These are phyloP conservation scores for Rachicladosporium sp. DNA, from an alignment of 2,329 filamentous ascomycete species.

Conservation along the genomic window DNA sequence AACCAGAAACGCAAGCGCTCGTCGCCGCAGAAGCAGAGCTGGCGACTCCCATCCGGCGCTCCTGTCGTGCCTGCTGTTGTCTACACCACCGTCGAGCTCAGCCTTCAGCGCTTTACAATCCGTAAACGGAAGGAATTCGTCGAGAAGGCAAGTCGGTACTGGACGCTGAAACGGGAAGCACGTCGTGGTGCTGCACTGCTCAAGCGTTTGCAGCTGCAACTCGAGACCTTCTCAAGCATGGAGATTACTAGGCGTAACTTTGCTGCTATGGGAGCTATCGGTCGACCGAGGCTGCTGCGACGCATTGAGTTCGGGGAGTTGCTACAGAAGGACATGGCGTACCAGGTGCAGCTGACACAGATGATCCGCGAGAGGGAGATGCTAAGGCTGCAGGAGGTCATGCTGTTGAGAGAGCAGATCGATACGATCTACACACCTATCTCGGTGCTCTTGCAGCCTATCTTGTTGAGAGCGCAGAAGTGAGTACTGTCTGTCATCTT, in stretches of 20 bases:
- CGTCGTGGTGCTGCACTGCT: slow-evolving; percentile 81
- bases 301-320: slow-evolving; percentile 79
- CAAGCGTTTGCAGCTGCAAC: slow-evolving; percentile 84
- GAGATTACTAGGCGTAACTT: slow-evolving; percentile 93
- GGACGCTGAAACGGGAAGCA: slow-evolving; percentile 92
- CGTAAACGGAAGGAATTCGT: slow-evolving; percentile 86
- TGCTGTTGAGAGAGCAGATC: slow-evolving; percentile 66
- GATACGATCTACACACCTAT: slow-evolving; percentile 90
- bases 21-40: slow-evolving; percentile 53
- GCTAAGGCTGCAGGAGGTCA: slow-evolving; percentile 62
- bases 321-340: slow-evolving; percentile 64
- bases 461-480: slow-evolving; percentile 68
- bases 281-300: slow-evolving; percentile 62
- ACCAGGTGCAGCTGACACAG: slow-evolving; percentile 57
- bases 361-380: slow-evolving; percentile 64
- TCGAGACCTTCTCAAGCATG: slow-evolving; percentile 95
- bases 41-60: slow-evolving; percentile 89
- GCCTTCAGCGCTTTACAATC: slow-evolving; percentile 70
- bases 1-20: slow-evolving; percentile 48
- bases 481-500: slow-evolving; percentile 40
- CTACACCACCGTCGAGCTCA: slow-evolving; percentile 72
- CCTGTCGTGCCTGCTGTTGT: slow-evolving; percentile 86
- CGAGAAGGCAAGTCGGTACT: slow-evolving; percentile 88
- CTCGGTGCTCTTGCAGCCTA: slow-evolving; percentile 59
- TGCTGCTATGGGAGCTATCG: slow-evolving; percentile 80